Evolutionary conservation across 2,329 filamentous ascomycete genomes (phyloP), one percentile per base, ranked within the genome.

Genomic region (Penicillium hesseltinei): DNA sequence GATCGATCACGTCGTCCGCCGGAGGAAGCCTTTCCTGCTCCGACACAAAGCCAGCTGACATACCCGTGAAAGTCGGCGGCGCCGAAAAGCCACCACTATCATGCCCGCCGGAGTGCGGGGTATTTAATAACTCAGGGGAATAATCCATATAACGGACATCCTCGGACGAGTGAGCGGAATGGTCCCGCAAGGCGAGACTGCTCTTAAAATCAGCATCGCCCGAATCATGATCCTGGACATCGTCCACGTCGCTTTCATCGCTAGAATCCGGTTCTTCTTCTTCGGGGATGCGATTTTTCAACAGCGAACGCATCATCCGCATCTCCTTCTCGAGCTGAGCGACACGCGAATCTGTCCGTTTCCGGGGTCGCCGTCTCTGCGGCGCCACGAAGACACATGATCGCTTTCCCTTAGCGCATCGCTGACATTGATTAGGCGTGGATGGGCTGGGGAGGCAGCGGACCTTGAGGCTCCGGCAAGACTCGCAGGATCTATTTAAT

Each of bases 271-370:
- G 62, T 21, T 67, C 62, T 39, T 64, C 71, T 33, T 72, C 70
- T 31, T 70, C 60, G 2, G 60, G 63, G 10, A 73, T 59, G 2
- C 66, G 70, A 49, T 67, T 71, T 52, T 73, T 73, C 21, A 74
- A 62, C 19, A 72, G 61, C 13, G 71, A 71, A 38, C 71, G 71
- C 72, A 74, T 74, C 56, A 71, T 65, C 10, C 70, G 69, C 72
- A 74, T 74, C 54, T 74, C 72, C 51, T 64, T 71, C 56, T 74
- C 72, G 38, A 74, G 48, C 51, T 74, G 72, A 7, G 72, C 72
- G 10, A 74, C 72, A 17, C 72, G 64, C 13, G 71, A 72, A 51
- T 74, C 72, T 3, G 72, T 74, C 36, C 72, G 66, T 56, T 73
- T 74, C 27, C 72, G 71, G 7, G 72, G 72, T 33, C 71, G 71